A percentile compares a stretch with the other conserved stretches of the same genome.
Conservation (phyloP, 306 rosid species). For the Glycyrrhiza uralensis region DNA sequence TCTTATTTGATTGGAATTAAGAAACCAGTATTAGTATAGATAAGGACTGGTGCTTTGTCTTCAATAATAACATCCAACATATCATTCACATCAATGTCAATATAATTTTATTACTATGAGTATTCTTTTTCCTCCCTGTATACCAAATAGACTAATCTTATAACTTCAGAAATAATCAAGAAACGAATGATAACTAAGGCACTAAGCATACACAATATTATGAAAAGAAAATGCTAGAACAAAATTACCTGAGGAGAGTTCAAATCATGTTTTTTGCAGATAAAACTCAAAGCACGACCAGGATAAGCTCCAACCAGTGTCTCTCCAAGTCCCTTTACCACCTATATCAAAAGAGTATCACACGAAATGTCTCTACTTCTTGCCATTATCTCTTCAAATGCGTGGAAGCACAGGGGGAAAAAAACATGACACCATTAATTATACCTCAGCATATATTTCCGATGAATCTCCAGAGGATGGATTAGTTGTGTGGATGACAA, state of each 20-base stretch:
- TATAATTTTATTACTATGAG: not conserved
- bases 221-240: not conserved
- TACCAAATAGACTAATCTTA: not conserved
- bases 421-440: slow-evolving; percentile 18
- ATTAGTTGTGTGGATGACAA: slow-evolving; percentile 93
- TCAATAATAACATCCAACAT: not conserved
- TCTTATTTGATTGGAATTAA: not conserved
- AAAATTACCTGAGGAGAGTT: slow-evolving; percentile 72
- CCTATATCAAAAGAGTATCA: slow-evolving; percentile 45
- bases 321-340: slow-evolving; percentile 97
- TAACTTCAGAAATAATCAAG: not conserved
- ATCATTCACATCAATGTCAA: not conserved
- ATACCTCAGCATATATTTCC: slow-evolving; percentile 98
- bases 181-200: slow-evolving; percentile 1
- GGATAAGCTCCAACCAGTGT: slow-evolving; percentile 99
- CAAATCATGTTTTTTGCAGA: slow-evolving; percentile 77
- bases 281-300: slow-evolving; percentile 95
- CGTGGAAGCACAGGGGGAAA: slow-evolving; percentile 2
- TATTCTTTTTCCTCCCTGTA: not conserved
- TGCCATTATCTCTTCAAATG: slow-evolving; percentile 1
- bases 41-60: not conserved
- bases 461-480: slow-evolving; percentile 96
- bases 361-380: slow-evolving; percentile 1
- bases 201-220: not conserved
- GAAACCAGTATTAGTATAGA: not conserved